Conservation (phyloP, 2,329 filamentous ascomycete genomes). For the Ceratocystis variospora region DNA sequence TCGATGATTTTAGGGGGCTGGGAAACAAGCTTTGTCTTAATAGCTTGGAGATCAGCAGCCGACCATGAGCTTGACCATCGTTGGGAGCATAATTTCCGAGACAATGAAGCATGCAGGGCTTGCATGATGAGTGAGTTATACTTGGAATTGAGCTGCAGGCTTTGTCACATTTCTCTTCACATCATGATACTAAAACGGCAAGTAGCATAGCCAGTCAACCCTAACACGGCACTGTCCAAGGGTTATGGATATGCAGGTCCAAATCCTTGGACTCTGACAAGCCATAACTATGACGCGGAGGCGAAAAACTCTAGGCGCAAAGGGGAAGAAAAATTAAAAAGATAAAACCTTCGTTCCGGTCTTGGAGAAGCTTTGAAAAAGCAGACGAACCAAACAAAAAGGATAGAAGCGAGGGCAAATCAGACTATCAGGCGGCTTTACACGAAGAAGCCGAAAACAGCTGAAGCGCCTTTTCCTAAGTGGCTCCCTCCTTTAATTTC, state of each 20-base stretch:
- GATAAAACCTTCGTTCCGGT: background rate
- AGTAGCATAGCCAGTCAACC: background rate
- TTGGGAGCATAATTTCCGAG: slow-evolving; percentile 30
- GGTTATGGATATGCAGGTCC: background rate
- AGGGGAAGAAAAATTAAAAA: background rate
- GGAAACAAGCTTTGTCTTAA: background rate
- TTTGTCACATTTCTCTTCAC: background rate
- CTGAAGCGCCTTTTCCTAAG: background rate
- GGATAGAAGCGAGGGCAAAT: background rate
- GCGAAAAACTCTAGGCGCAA: background rate
- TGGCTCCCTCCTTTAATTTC: background rate
- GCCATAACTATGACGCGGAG: background rate
- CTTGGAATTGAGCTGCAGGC: background rate
- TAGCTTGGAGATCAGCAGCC: background rate
- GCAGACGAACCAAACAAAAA: background rate
- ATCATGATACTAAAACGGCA: background rate
- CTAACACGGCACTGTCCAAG: background rate
- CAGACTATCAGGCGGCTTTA: background rate
- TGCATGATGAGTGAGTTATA: background rate
- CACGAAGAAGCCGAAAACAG: background rate
- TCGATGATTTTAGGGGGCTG: slow-evolving; percentile 27
- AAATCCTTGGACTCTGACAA: background rate
- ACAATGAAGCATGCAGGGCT: background rate
- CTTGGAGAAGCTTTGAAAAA: background rate
- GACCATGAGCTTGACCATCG: slow-evolving; percentile 4